phyloP scores from a whole-genome alignment of 768 basidiomycete genomes.

The Leccinum uliginosum region DNA sequence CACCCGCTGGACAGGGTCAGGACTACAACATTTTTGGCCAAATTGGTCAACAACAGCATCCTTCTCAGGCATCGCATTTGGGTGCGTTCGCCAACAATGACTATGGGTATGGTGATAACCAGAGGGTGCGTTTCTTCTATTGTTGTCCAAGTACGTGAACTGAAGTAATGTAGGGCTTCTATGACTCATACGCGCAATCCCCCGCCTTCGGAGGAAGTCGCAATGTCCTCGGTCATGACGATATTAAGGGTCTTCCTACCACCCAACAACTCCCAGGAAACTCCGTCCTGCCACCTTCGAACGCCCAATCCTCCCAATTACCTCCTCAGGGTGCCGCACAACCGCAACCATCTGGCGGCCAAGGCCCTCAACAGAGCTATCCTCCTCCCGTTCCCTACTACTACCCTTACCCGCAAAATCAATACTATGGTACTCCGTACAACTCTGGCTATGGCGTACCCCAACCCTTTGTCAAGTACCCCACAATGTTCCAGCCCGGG shows the following conservation, averaged over 20 bases:
- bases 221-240: conserved; percentile 66
- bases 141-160: not conserved
- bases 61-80: conserved; percentile 47
- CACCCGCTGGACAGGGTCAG: conserved; percentile 62
- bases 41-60: conserved; percentile 51
- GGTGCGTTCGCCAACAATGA: conserved; percentile 58
- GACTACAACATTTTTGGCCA: conserved; percentile 66
- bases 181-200: conserved; percentile 69
- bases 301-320: conserved; percentile 49
- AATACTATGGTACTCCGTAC: conserved; percentile 74
- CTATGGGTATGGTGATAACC: conserved; percentile 65
- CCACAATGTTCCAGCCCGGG: conserved; percentile 68
- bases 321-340: conserved; percentile 47
- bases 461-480: conserved; percentile 74
- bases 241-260: conserved; percentile 64
- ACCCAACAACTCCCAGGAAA: conserved; percentile 53
- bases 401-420: conserved; percentile 69
- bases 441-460: conserved; percentile 51
- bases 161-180: conserved; percentile 54
- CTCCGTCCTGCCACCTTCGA: conserved; percentile 48
- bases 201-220: conserved; percentile 57
- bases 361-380: conserved; percentile 63
- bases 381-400: conserved; percentile 60
- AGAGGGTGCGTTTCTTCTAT: conserved; percentile 47
- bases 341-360: conserved; percentile 54